Percentiles rank a stretch among this genome's conserved stretches.
phyloP scores from a whole-genome alignment of 2,329 filamentous ascomycete genomes.

The Botrytis pseudocinerea region DNA sequence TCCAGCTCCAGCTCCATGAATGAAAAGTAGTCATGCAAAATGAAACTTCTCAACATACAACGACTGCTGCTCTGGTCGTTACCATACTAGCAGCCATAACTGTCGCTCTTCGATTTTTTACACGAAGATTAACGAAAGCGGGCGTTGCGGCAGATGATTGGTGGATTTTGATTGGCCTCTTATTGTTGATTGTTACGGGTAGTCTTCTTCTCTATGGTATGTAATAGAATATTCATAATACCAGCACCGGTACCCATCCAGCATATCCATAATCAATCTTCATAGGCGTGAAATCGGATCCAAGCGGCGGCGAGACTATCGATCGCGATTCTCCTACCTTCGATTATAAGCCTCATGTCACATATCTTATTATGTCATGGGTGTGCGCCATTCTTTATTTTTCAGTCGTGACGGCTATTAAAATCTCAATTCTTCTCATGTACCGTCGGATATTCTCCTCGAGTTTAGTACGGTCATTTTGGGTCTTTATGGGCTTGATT shows the following conservation, averaged over 20 bases:
- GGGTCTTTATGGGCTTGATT: neutral
- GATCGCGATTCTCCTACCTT: slow-evolving; percentile 22
- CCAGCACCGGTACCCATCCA: neutral
- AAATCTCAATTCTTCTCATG: slow-evolving; percentile 22
- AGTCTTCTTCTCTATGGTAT: slow-evolving; percentile 22
- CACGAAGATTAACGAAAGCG: slow-evolving; percentile 16
- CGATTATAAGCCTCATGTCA: slow-evolving; percentile 17
- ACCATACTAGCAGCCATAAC: slow-evolving; percentile 17
- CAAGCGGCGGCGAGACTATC: slow-evolving; percentile 16
- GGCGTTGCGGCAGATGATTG: slow-evolving; percentile 25
- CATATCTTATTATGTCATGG: slow-evolving; percentile 16
- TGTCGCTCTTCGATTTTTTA: slow-evolving; percentile 25
- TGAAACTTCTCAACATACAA: slow-evolving; percentile 13
- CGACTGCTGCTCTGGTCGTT: slow-evolving; percentile 15
- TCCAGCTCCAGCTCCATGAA: neutral
- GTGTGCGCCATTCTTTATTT: slow-evolving; percentile 15
- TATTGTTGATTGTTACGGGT: neutral
- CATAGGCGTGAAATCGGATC: slow-evolving; percentile 21
- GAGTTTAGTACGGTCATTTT: neutral
- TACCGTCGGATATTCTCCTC: slow-evolving; percentile 20
- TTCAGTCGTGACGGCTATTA: slow-evolving; percentile 19
- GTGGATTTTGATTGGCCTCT: slow-evolving; percentile 21
- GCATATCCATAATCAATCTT: neutral
- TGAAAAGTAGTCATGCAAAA: slow-evolving; percentile 14
- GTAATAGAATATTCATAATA: neutral